phyloP scores from a whole-genome alignment of 129 eudicot species.

The Cynara cardunculus region DNA sequence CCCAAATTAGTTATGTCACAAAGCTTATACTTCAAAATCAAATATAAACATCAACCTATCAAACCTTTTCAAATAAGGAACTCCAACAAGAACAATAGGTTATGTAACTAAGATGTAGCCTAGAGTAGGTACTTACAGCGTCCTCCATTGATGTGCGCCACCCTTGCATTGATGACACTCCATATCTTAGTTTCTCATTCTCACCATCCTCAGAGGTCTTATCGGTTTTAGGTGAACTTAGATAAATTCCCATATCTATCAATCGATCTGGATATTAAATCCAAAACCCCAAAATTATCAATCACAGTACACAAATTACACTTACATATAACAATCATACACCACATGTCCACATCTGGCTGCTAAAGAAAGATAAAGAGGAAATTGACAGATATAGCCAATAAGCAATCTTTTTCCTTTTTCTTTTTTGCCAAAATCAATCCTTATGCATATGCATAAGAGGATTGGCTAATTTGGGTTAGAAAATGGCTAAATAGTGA shows the following conservation, averaged over 20 bases:
- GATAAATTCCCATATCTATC: constrained; percentile 68
- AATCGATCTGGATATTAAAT: constrained; percentile 20
- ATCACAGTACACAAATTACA: neutral
- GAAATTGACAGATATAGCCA: neutral
- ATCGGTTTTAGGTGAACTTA: constrained; percentile 78
- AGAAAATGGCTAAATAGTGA: neutral
- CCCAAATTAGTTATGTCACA: constrained; percentile 2
- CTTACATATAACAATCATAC: neutral
- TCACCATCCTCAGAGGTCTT: constrained; percentile 86
- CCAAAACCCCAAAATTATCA: constrained; percentile 11
- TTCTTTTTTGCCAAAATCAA: neutral
- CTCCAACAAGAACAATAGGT: constrained; percentile 9
- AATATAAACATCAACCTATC: neutral
- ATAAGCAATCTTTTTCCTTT: neutral
- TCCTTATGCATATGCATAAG: no score
- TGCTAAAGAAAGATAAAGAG: neutral
- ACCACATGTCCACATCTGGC: neutral
- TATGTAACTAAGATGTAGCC: neutral
- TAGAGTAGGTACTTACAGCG: constrained; percentile 52
- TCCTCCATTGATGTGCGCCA: constrained; percentile 99
- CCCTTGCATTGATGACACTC: constrained; percentile 92
- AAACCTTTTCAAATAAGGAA: neutral
- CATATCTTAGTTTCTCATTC: constrained; percentile 66
- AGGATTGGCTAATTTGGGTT: no score
- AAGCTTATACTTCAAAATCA: neutral